Percentiles rank a stretch among this genome's conserved stretches.
These are phyloP conservation scores for Ramalina intermedia DNA, from an alignment of 495 filamentous ascomycete genomes.

Conservation along the genomic window DNA sequence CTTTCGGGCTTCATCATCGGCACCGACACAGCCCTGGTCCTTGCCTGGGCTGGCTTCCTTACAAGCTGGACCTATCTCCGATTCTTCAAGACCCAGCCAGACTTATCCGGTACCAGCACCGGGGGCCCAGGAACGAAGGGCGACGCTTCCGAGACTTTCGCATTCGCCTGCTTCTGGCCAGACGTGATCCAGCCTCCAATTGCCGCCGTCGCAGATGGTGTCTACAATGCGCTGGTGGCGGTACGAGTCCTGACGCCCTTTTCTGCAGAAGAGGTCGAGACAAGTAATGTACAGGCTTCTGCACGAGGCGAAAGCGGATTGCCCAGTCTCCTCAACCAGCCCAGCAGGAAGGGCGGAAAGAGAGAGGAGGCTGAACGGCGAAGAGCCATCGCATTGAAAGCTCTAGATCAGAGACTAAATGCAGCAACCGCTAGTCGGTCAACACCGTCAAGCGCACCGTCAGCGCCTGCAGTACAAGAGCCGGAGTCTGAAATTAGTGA, in stretches of 20 bases:
- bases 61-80: constrained; percentile 91
- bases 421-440: constrained; percentile 48
- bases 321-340: constrained; percentile 42
- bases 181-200: constrained; percentile 69
- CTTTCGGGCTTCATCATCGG: constrained; percentile 68
- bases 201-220: constrained; percentile 51
- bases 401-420: constrained; percentile 80
- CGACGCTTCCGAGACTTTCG: constrained; percentile 90
- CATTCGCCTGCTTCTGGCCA: constrained; percentile 90
- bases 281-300: constrained; percentile 57
- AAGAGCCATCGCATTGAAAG: constrained; percentile 76
- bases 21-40: constrained; percentile 68
- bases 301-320: constrained; percentile 53
- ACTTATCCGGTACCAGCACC: constrained; percentile 37
- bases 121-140: constrained; percentile 45
- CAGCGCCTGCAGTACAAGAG: constrained; percentile 19
- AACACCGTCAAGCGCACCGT: constrained; percentile 19
- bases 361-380: constrained; percentile 87
- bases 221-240: constrained; percentile 61
- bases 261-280: constrained; percentile 68
- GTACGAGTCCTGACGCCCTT: constrained; percentile 73
- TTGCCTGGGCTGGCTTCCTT: constrained; percentile 70
- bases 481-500: neutral
- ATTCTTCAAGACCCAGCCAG: constrained; percentile 78
- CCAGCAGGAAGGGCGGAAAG: constrained; percentile 31